Base-by-base conservation (phyloP, 2,329 filamentous ascomycete genomes). In the Colletotrichum zoysiae region DNA sequence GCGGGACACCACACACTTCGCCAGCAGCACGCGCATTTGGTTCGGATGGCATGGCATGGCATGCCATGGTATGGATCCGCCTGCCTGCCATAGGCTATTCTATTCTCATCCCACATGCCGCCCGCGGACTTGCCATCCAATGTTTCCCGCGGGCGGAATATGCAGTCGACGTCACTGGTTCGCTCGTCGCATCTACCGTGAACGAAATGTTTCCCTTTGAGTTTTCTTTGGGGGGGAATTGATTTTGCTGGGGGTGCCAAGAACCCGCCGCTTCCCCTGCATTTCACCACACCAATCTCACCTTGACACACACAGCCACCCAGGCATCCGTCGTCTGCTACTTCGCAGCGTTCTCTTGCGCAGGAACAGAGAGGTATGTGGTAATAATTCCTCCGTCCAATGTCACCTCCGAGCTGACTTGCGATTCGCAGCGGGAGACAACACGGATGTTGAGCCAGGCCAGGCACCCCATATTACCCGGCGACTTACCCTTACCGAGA, bases 221-320 rank as follows among this genome's bases (percentile, higher is more conserved):
- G 40, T 42, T 40, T 42, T 9, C n/a, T 8, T 30, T 30, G 2
- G 30, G 6, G 2, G 30, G 6, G 3, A 46, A 46, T 46, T n/a
- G 18, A 9, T 3, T 20, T 69, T 38, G 26, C 9, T 16, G 53
- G 69, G 26, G 53, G 65, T 65, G 59, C 69, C 69, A 71, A 71
- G 69, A 55, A 50, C 30, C 65, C 65, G 64, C 46, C 65, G 64
- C 40, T 59, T 71, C 69, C 69, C 65, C 69, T 71, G 65, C 65
- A 71, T 71, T 60, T 68, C 30, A 68, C 44, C n/a, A 38, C 59
- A 38, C 40, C 53, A 71, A 59, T 69, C 51, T 70, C 33, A 57
- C 26, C 26, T 18, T 23, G 16, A 40, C 35, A 33, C 58, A 33
- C 58, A 56, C 63, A 46, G 44, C 23, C 48, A 38, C 26, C 12